A percentile compares a stretch with the other conserved stretches of the same genome.
Evolutionary conservation across 371 early-diverging fungal species (phyloP).

Genomic region (Mucor sp.): DNA sequence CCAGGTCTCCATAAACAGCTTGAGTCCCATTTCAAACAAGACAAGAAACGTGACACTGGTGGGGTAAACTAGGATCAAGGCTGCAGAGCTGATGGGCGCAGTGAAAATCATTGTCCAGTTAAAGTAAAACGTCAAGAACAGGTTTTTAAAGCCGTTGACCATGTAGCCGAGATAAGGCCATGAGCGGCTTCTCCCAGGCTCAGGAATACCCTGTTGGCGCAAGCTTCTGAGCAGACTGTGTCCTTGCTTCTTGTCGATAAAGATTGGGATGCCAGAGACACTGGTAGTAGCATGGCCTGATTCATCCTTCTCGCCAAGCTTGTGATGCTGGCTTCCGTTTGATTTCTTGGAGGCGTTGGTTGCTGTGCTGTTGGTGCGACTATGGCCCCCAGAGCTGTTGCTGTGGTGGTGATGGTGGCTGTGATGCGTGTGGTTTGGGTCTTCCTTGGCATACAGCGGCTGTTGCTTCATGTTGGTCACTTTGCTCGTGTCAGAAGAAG

Average conservation of each 20-base stretch:
- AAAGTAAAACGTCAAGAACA: conserved; percentile 37
- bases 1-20: conserved; percentile 31
- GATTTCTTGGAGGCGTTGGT: not conserved
- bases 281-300: conserved; percentile 9
- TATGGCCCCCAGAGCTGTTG: not conserved
- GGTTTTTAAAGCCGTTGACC: conserved; percentile 18
- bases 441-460: not conserved
- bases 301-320: not conserved
- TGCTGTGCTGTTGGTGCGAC: not conserved
- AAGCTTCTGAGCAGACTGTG: not conserved
- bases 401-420: not conserved
- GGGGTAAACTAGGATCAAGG: conserved; percentile 24
- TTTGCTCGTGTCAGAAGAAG: conserved; percentile 12
- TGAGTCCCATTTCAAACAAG: conserved; percentile 23
- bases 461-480: conserved; percentile 10
- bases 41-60: conserved; percentile 23
- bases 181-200: conserved; percentile 11
- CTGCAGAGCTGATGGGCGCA: conserved; percentile 28
- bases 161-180: conserved; percentile 27
- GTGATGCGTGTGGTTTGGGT: not conserved
- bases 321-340: not conserved
- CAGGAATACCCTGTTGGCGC: conserved; percentile 11
- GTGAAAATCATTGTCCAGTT: conserved; percentile 30
- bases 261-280: conserved; percentile 7
- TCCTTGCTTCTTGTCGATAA: conserved; percentile 3